Conservation (phyloP, 2,329 filamentous ascomycete genomes). For the Clonostachys rosea region DNA sequence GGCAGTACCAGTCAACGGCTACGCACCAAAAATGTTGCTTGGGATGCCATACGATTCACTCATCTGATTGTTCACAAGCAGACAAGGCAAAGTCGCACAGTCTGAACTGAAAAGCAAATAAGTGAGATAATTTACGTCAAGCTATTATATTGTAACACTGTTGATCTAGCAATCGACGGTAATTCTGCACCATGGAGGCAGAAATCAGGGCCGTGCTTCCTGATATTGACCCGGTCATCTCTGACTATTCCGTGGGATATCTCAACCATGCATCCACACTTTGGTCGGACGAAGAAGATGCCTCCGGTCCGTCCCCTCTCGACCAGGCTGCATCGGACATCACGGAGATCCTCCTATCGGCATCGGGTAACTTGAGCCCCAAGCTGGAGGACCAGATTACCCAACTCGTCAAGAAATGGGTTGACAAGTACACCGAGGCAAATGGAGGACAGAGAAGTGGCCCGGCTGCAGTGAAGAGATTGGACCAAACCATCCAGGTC, state of each 20-base stretch:
- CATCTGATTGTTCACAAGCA: too few species aligned
- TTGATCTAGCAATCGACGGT: too few species aligned
- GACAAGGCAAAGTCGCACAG: too few species aligned
- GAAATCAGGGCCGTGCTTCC: constrained; percentile 82
- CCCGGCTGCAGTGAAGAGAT: constrained; percentile 73
- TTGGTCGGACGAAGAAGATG: constrained; percentile 71
- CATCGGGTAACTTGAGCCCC: constrained; percentile 75
- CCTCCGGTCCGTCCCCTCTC: constrained; percentile 60
- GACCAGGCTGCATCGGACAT: constrained; percentile 79
- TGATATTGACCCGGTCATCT: constrained; percentile 81
- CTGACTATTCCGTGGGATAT: constrained; percentile 92
- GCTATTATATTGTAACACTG: neutral
- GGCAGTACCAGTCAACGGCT: too few species aligned
- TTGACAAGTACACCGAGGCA: constrained; percentile 70
- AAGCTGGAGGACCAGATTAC: constrained; percentile 74
- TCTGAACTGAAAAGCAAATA: neutral
- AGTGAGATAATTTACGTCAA: neutral
- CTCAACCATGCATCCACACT: constrained; percentile 86
- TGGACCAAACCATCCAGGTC: constrained; percentile 94
- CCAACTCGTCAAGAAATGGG: constrained; percentile 84
- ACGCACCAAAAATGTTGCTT: too few species aligned
- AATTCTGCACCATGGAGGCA: constrained; percentile 63
- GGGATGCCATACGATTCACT: too few species aligned
- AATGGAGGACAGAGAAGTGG: constrained; percentile 69
- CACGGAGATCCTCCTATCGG: constrained; percentile 85